Conservation (phyloP, 345 rosid genomes). For the Salix brachista region DNA sequence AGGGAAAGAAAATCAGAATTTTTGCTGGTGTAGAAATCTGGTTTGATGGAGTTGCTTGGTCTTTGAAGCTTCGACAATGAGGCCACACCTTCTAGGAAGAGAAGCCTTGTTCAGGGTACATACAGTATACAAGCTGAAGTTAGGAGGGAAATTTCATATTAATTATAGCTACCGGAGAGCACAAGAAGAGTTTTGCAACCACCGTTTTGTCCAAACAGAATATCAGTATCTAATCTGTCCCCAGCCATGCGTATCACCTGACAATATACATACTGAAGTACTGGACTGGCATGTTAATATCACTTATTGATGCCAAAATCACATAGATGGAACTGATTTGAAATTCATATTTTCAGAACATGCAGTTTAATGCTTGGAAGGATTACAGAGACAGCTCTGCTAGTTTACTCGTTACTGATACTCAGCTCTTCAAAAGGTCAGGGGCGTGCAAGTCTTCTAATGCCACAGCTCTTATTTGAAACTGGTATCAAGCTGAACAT, state of each 20-base stretch:
- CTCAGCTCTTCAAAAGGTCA: background rate
- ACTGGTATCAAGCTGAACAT: background rate
- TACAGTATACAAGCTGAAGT: background rate
- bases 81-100: slow-evolving; percentile 22
- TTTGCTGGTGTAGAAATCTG: slow-evolving; percentile 33
- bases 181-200: slow-evolving; percentile 36
- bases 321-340: background rate
- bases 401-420: background rate
- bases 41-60: slow-evolving; percentile 25
- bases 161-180: slow-evolving; percentile 19
- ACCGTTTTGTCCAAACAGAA: slow-evolving; percentile 33
- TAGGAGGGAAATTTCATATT: background rate
- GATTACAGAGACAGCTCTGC: background rate
- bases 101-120: background rate
- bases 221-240: slow-evolving; percentile 34
- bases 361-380: background rate
- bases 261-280: too few species aligned
- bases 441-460: background rate
- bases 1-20: slow-evolving; percentile 33
- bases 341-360: background rate
- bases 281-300: background rate
- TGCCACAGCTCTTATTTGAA: background rate
- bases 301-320: background rate
- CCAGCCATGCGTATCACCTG: slow-evolving; percentile 45
- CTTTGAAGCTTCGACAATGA: slow-evolving; percentile 23